Conservation (phyloP, 1,284 basidiomycete genomes). For the Sparassis latifolia region DNA sequence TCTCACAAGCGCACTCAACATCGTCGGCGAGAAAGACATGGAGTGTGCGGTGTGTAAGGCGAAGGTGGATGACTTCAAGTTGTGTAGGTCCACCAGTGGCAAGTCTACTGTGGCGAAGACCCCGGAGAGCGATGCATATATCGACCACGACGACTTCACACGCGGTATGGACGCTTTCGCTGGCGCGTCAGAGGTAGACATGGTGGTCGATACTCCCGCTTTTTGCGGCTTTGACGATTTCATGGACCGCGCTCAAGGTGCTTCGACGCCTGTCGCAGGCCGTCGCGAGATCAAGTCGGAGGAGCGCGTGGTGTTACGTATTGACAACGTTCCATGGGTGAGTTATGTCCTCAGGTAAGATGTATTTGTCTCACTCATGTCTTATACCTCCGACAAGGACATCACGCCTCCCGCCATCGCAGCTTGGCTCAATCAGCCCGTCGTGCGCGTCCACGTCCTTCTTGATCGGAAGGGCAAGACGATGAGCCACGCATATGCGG, state of each 20-base stretch:
- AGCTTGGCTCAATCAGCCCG: constrained; percentile 61
- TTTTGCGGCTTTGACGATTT: constrained; percentile 19
- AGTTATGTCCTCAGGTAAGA: constrained; percentile 15
- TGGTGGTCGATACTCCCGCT: constrained; percentile 6
- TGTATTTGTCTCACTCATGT: not conserved
- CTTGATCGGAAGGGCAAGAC: constrained; percentile 77
- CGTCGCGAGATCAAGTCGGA: constrained; percentile 7
- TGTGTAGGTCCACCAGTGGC: constrained; percentile 25
- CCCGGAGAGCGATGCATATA: constrained; percentile 1
- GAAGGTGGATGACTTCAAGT: constrained; percentile 61
- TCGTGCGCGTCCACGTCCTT: constrained; percentile 65
- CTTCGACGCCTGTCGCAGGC: constrained; percentile 24
- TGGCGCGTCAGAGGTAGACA: constrained; percentile 14
- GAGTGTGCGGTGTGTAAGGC: constrained; percentile 69
- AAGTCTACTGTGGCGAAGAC: not conserved
- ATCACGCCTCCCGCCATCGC: constrained; percentile 69
- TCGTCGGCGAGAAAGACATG: constrained; percentile 81
- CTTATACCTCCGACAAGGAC: constrained; percentile 39
- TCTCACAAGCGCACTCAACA: constrained; percentile 75
- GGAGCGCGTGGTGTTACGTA: constrained; percentile 60
- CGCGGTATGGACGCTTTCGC: constrained; percentile 15
- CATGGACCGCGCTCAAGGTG: constrained; percentile 25
- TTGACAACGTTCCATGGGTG: constrained; percentile 85
- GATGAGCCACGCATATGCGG: constrained; percentile 72
- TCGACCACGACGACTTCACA: constrained; percentile 7